Base-by-base conservation (phyloP, 1,284 basidiomycete species). In the Leccinum subrobustum region DNA sequence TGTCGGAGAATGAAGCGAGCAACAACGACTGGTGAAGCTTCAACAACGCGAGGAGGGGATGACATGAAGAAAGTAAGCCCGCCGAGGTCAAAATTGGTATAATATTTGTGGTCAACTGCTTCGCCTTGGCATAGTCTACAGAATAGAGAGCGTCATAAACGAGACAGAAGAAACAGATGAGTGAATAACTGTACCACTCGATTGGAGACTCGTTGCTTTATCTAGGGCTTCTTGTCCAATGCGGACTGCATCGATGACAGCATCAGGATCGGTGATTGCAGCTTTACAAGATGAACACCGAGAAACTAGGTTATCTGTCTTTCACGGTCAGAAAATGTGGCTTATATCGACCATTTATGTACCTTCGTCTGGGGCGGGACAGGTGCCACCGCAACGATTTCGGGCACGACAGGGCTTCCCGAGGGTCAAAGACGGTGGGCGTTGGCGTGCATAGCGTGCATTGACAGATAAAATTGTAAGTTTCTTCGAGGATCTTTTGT, bases 391-490 rank as follows among this genome's bases (percentile, higher is more conserved):
- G 63, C 90, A 91, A 31, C 42, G 72, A 77, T 66, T 82, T 83
- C 3, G 87, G 80, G 71, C 93, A 95, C 73, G 76, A 81, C 25
- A 92, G 74, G 3, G 84, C 79, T 70, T 87, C 88, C 56, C 94
- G 80, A 16, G 85, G 85, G 70, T 97, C 93, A 1, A 84, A 73
- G 7, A 63, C 65, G 2, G 63, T 50, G 63, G 42, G 33, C 12
- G 33, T 8, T 67, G 62, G 56, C 18, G 65, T 61, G 67, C 93
- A 95, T 3, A 91, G 71, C 16, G 65, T 37, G 69, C 96, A 98
- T 8, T 68, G 67, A 70, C 96, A 98, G 2, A 71, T 75, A 69
- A 98, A 98, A 65, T 84, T 82, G 74, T 98, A 98, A 1, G 90
- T 87, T 65, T 89, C 85, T 56, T 77, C 71, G 20, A 96, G 77